Evolutionary conservation across 257 asterid genomes (phyloP), one percentile per base, ranked within the genome.

Genomic region (Jasminum sambac): DNA sequence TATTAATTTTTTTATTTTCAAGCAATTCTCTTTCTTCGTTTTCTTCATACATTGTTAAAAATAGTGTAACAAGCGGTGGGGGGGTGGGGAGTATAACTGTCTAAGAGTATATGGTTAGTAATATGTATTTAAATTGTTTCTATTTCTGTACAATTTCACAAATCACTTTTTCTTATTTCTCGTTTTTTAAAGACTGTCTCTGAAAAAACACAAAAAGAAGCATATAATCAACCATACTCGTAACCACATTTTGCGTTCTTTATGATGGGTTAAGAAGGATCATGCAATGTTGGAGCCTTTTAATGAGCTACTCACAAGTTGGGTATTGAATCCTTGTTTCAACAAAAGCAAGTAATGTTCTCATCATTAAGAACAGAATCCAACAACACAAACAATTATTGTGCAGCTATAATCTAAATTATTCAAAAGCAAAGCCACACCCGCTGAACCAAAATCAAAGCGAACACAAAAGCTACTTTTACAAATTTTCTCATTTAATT

Each of bases 381-480:
- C 71, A 71, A 57, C 52, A 73, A 76, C 66, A 72, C 58, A 67
- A 70, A 64, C 84, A 88, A 84, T 86, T 5, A 81, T 79, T 80
- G 86, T 12, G 69, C 71, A 34, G 64, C 60, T 26, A 19, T 63
- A 55, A 8, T 19, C 24, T 38, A 69, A 69, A 79, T 25, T 78
- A 78, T 64, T 46, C 68, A 82, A 77, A 87, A 79, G 78, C 77
- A 69, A 74, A 69, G 71, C 66, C 80, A 79, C 77, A 76, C 76
- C 77, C 85, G 78, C 67, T 44, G 81, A 83, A 74, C 50, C 80
- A 81, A 82, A 86, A 80, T 78, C 84, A 86, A 90, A 86, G 95
- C 84, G 83, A 81, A 78, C 85, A 68, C 63, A 75, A 73, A 73
- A 86, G 76, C 84, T 71, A 80, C 91, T 83, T 46, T 90, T 77